Percentiles rank a stretch among this genome's conserved stretches.
phyloP scores from a whole-genome alignment of 345 rosid species.

The Eucalyptus marginata region DNA sequence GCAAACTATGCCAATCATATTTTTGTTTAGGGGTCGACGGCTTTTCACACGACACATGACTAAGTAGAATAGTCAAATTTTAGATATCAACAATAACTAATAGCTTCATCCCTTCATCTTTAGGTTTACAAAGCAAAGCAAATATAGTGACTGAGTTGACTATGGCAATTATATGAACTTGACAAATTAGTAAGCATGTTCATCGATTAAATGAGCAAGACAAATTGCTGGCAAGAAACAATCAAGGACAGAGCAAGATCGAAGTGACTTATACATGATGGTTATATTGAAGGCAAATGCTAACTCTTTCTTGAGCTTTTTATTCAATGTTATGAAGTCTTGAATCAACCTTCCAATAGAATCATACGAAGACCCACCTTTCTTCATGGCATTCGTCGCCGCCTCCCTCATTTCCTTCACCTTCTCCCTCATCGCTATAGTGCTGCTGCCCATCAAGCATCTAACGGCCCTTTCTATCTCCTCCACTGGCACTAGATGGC shows the following conservation, averaged over 20 bases:
- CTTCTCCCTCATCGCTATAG: constrained; percentile 1
- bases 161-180: fast-evolving
- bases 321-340: background rate
- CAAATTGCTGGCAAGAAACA: background rate
- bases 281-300: background rate
- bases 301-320: background rate
- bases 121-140: too few species aligned
- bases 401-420: constrained; percentile 12
- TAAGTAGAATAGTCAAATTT: too few species aligned
- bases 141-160: too few species aligned
- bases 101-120: too few species aligned
- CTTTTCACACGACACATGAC: fast-evolving
- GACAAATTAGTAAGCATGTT: background rate
- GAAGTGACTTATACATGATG: background rate
- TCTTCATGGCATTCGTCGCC: constrained; percentile 2
- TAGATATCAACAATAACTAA: too few species aligned
- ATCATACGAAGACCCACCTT: constrained; percentile 21
- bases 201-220: background rate
- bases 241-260: background rate
- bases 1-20: too few species aligned
- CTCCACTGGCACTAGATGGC: background rate
- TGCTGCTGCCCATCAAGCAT: constrained; percentile 8
- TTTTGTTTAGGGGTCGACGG: fast-evolving
- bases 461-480: constrained; percentile 11
- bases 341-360: constrained; percentile 7